A percentile compares a stretch with the other conserved stretches of the same genome.
These are phyloP conservation scores for Alternaria sp. DNA, from an alignment of 2,329 filamentous ascomycete species.

Conservation along the genomic window DNA sequence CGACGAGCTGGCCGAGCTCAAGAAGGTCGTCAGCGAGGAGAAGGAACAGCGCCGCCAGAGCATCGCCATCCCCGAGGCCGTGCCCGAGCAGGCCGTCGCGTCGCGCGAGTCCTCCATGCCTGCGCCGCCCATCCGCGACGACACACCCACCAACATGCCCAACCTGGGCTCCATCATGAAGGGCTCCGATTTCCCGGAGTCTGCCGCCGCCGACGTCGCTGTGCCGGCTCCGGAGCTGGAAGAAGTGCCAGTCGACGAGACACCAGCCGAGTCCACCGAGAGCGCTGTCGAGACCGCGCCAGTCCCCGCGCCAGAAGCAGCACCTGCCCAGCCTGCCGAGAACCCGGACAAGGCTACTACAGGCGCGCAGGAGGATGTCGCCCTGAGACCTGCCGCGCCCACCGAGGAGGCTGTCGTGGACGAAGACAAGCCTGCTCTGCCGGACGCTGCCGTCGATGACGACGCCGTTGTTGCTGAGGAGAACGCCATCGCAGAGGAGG, in stretches of 20 bases:
- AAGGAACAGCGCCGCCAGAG: slow-evolving; percentile 48
- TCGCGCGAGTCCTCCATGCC: slow-evolving; percentile 47
- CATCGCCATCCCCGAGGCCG: slow-evolving; percentile 43
- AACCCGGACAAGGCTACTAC: slow-evolving; percentile 55
- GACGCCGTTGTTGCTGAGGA: slow-evolving; percentile 15
- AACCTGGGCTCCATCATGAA: slow-evolving; percentile 46
- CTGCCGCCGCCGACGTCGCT: slow-evolving; percentile 7
- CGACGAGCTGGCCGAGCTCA: slow-evolving; percentile 46
- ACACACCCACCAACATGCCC: slow-evolving; percentile 34
- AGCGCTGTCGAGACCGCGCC: slow-evolving; percentile 1
- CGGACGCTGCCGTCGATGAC: slow-evolving; percentile 27
- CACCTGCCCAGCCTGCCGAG: slow-evolving; percentile 19
- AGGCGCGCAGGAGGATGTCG: slow-evolving; percentile 51
- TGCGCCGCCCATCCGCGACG: slow-evolving; percentile 39
- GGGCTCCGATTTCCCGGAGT: slow-evolving; percentile 44
- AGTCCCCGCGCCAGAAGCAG: background rate
- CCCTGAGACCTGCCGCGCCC: slow-evolving; percentile 50
- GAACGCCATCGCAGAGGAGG: slow-evolving; percentile 28
- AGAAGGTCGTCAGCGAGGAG: slow-evolving; percentile 51
- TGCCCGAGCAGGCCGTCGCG: slow-evolving; percentile 54
- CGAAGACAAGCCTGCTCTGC: slow-evolving; percentile 31
- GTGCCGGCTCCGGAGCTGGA: slow-evolving; percentile 1
- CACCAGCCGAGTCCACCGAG: slow-evolving; percentile 7
- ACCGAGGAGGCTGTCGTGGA: slow-evolving; percentile 46
- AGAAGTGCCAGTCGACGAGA: slow-evolving; percentile 2